phyloP scores from a whole-genome alignment of 202 grass and related monocot genomes.

The Dendrocalamus latiflorus region DNA sequence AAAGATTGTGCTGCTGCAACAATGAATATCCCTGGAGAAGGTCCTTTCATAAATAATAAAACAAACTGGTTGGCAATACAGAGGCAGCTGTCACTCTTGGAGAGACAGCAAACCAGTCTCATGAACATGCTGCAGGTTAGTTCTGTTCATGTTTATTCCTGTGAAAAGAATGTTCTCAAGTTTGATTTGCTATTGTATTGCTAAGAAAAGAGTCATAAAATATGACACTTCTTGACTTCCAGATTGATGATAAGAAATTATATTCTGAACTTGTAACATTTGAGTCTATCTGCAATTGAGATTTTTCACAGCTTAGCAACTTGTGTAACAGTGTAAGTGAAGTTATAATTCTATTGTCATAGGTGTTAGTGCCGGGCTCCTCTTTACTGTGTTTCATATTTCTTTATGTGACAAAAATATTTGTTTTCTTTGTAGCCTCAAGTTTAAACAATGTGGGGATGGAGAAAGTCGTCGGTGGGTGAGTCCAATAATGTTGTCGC shows the following conservation, averaged over 20 bases:
- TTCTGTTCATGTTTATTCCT: constrained; percentile 15
- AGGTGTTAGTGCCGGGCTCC: not conserved
- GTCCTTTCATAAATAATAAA: constrained; percentile 72
- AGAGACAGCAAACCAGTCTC: constrained; percentile 90
- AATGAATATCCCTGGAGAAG: constrained; percentile 53
- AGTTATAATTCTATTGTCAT: not conserved
- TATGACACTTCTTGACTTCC: not conserved
- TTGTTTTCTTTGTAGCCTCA: too few relatives aligned
- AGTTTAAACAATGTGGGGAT: too few relatives aligned
- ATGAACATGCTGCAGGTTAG: constrained; percentile 98
- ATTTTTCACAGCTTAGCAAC: not conserved
- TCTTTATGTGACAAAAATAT: too few relatives aligned
- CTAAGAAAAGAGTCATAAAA: not conserved
- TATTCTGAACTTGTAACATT: not conserved
- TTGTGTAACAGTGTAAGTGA: not conserved
- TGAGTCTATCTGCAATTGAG: not conserved
- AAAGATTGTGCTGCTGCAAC: constrained; percentile 46
- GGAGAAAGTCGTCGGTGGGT: too few relatives aligned
- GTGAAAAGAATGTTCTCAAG: not conserved
- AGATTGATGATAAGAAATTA: not conserved
- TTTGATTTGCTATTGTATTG: not conserved
- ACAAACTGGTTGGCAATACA: constrained; percentile 85
- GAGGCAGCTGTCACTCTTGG: constrained; percentile 69
- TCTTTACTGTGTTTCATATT: too few relatives aligned
- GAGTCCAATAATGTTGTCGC: too few relatives aligned